Percentiles rank a stretch among this genome's conserved stretches.
These are phyloP conservation scores for Nakazawaea populi DNA, from an alignment of 805 yeast genomes.

Conservation along the genomic window DNA sequence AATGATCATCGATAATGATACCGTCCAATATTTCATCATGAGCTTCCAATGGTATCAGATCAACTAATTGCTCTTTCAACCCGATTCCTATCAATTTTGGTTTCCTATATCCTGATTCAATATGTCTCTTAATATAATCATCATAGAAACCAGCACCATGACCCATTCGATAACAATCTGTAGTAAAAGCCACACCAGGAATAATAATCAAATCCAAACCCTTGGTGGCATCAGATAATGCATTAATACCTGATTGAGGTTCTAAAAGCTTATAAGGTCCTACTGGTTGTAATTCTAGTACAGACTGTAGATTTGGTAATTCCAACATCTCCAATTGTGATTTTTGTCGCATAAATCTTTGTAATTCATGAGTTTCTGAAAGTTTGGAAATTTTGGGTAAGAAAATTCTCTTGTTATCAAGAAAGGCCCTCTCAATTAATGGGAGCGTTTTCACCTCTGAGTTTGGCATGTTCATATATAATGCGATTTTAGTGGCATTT, in stretches of 20 bases:
- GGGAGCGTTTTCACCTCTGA: constrained; percentile 61
- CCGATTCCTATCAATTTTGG: constrained; percentile 61
- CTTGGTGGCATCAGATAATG: constrained; percentile 12
- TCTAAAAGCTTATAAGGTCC: constrained; percentile 68
- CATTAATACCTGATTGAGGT: constrained; percentile 37
- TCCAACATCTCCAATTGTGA: constrained; percentile 52
- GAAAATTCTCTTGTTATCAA: constrained; percentile 43
- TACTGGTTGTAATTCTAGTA: constrained; percentile 46
- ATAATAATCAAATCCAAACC: constrained; percentile 69
- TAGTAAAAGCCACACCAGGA: constrained; percentile 82
- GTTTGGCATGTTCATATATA: constrained; percentile 72
- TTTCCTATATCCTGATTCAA: constrained; percentile 21
- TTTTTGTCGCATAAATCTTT: constrained; percentile 24
- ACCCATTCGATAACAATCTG: constrained; percentile 52
- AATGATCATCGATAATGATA: constrained; percentile 36
- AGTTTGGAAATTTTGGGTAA: constrained; percentile 41
- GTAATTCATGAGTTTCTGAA: constrained; percentile 21
- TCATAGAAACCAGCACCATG: constrained; percentile 95
- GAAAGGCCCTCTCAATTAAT: constrained; percentile 48
- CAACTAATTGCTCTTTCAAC: constrained; percentile 54
- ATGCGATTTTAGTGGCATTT: constrained; percentile 45
- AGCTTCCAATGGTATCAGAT: constrained; percentile 45
- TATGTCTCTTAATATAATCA: constrained; percentile 53
- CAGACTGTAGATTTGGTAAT: constrained; percentile 35
- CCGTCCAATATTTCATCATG: constrained; percentile 62